phyloP scores from a whole-genome alignment of 495 filamentous ascomycete genomes.

The Letharia lupina region DNA sequence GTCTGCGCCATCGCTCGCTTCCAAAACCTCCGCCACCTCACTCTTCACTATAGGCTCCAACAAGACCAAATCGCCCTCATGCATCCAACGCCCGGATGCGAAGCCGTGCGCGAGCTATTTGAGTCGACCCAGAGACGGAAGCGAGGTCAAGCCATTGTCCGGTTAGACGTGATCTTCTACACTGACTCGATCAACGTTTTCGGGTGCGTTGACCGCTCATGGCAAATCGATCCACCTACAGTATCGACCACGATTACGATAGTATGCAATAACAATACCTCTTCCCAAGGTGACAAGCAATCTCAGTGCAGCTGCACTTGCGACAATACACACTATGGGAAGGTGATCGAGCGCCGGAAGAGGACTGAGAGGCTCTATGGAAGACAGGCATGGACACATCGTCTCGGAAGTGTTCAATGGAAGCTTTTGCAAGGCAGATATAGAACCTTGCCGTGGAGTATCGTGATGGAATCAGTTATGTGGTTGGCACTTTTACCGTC shows the following conservation, averaged over 20 bases:
- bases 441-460: not conserved
- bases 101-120: not conserved
- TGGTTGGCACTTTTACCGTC: not conserved
- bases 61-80: not conserved
- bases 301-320: not conserved
- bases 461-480: not conserved
- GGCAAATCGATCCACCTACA: not conserved
- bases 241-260: not conserved
- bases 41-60: not conserved
- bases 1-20: constrained; percentile 3
- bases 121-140: not conserved
- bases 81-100: not conserved
- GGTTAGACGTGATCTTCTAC: constrained; percentile 1
- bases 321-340: not conserved
- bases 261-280: not conserved
- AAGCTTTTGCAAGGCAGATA: not conserved
- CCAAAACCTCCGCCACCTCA: not conserved
- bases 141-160: not conserved
- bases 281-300: not conserved
- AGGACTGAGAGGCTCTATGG: not conserved
- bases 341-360: not conserved
- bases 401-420: not conserved
- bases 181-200: not conserved
- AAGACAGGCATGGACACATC: not conserved
- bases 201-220: not conserved